Conservation (phyloP, 305 asterid genomes). For the Fraxinus albicans region DNA sequence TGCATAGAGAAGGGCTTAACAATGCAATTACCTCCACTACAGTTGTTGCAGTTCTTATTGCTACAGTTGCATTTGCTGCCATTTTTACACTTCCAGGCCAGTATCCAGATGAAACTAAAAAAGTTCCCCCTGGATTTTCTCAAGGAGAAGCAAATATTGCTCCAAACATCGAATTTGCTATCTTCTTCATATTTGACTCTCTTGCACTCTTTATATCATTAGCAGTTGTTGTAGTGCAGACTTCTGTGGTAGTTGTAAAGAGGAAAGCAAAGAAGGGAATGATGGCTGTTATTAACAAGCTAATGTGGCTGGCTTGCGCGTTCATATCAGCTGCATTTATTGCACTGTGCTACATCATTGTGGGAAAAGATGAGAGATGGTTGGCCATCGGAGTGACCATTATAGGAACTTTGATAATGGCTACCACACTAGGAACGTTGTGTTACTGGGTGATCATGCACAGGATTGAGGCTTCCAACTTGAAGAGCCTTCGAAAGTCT, state of each 20-base stretch:
- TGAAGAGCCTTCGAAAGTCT: slow-evolving; percentile 52
- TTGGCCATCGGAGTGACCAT: slow-evolving; percentile 59
- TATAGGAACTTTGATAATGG: slow-evolving; percentile 63
- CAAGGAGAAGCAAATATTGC: slow-evolving; percentile 67
- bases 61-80: slow-evolving; percentile 84
- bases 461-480: slow-evolving; percentile 60
- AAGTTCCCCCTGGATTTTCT: slow-evolving; percentile 39
- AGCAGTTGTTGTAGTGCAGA: slow-evolving; percentile 84
- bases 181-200: slow-evolving; percentile 66
- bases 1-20: slow-evolving; percentile 78
- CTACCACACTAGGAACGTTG: slow-evolving; percentile 58
- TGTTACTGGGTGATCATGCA: slow-evolving; percentile 75
- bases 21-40: slow-evolving; percentile 82
- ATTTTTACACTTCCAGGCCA: slow-evolving; percentile 76
- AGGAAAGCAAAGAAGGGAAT: slow-evolving; percentile 62
- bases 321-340: slow-evolving; percentile 65
- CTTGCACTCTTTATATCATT: slow-evolving; percentile 77
- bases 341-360: slow-evolving; percentile 55
- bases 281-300: slow-evolving; percentile 74
- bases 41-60: slow-evolving; percentile 73
- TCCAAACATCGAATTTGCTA: slow-evolving; percentile 42
- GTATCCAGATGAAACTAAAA: slow-evolving; percentile 39
- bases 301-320: slow-evolving; percentile 83
- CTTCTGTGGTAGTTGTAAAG: slow-evolving; percentile 71
- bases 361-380: slow-evolving; percentile 56